Evolutionary conservation across 306 rosid genomes (phyloP), one percentile per base, ranked within the genome.

Genomic region (Begonia peltatifolia): DNA sequence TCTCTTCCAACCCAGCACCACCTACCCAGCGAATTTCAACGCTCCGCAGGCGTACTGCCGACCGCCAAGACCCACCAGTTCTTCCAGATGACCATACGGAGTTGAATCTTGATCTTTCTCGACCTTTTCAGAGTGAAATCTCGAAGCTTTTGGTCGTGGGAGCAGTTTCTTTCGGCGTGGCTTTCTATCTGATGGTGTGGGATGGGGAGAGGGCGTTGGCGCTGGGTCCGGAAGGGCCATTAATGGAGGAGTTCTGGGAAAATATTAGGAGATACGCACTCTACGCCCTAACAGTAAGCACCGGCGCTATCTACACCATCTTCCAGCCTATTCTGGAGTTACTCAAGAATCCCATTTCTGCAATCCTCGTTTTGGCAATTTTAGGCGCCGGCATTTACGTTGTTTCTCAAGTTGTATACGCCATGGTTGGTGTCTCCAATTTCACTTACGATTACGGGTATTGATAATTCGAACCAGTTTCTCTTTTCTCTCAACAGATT

Each of bases 211-310:
- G 72, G 75, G 99, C 88, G 6, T 25, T 66, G 79, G 99, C 99
- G 48, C 65, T 90, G 22, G 95, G 95, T 1, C 95, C 95, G 0
- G 84, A 83, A 77, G 95, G 99, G 36, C 99, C 95, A 14, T 71
- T 90, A 18, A 73, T 83, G 66, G 99, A 90, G 41, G 99, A 86
- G 63, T 90, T 90, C 56, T 90, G 99, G 99, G 99, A 90, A 9
- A 86, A 90, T 12, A 94, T 90, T 0, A 71, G 99, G 53, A 78
- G 95, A 67, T 86, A 90, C 56, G 94, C 66, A 8, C 64, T 90
- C 2, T 90, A 90, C 14, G 94, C 99, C 18, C 78, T 90, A 10
- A 90, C 78, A 0, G 99, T 87, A 7, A 87, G 96, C 60, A 79
- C 92, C 12, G 92, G 94, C 42, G 96, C 96, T 41, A 18, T 87